Base-by-base conservation (phyloP, 257 asterid species). In the Nicotiana sylvestris region DNA sequence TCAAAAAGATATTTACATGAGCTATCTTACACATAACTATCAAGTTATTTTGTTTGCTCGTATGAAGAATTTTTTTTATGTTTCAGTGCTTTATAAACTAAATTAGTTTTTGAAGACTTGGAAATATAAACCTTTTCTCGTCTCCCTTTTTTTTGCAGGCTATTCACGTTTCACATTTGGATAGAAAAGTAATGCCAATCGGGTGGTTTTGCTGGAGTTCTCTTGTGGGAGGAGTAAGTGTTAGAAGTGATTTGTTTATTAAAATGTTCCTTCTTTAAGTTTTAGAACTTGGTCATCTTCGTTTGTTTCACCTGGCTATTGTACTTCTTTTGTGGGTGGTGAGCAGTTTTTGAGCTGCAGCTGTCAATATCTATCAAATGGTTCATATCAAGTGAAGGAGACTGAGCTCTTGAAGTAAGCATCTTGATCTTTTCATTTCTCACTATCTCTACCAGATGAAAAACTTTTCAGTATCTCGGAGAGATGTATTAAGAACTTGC, bases 341-440 rank as follows among this genome's bases (percentile, higher is more conserved):
- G 64, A 74, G 58, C 80, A 74, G 16, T 74, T 56, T 32, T 82
- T 67, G 78, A 76, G 88, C 87, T 87, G 86, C 89, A 86, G 84
- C 83, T 57, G 10, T 85, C 82, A 65, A 27, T 70, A 81, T 58
- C 62, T 83, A 79, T 82, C 85, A 61, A 84, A 49, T 81, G 88
- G 85, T 82, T 82, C 83, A 68, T 66, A 81, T 65, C 81, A 61
- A 82, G 76, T 21, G 49, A 51, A 58, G 83, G 85, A 72, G 66
- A 70, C 79, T 76, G 84, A 61, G 88, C 86, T 81, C 82, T 81
- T 78, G 37, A 77, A 81, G 95, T 90, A 89, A 88, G 95, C 80
- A 77, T 66, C 81, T 37, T 70, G n/a, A 85, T 51, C 57, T 39
- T 65, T 58, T 35, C 33, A 69, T 69, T 30, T 65, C 65, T 74